phyloP scores from a whole-genome alignment of 2,329 filamentous ascomycete species.

The Hymenoscyphus occultus region DNA sequence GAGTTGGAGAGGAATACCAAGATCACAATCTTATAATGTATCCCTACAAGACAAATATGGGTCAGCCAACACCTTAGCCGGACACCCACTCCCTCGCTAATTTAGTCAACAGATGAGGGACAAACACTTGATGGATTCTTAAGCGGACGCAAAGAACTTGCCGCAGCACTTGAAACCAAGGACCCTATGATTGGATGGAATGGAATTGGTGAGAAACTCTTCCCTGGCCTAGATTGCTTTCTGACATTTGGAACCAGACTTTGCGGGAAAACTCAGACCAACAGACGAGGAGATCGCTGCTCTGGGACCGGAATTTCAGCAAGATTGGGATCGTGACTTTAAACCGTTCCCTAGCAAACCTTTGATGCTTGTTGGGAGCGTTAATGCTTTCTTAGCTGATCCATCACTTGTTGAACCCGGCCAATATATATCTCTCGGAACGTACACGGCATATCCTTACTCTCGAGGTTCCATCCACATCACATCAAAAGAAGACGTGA shows the following conservation, averaged over 20 bases:
- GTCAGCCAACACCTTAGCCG: neutral
- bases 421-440: constrained; percentile 52
- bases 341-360: constrained; percentile 32
- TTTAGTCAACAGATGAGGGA: constrained; percentile 35
- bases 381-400: constrained; percentile 45
- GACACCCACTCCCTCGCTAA: neutral
- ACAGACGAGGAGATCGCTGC: constrained; percentile 51
- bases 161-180: constrained; percentile 45
- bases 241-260: constrained; percentile 38
- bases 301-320: constrained; percentile 52
- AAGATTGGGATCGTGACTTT: constrained; percentile 56
- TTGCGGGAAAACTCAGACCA: constrained; percentile 54
- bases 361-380: constrained; percentile 52
- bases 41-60: constrained; percentile 45
- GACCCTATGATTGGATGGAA: constrained; percentile 57
- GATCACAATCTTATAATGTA: constrained; percentile 55
- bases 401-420: constrained; percentile 38
- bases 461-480: constrained; percentile 62
- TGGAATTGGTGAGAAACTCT: constrained; percentile 37
- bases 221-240: neutral
- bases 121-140: constrained; percentile 55
- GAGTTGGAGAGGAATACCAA: constrained; percentile 53
- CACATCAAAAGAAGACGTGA: constrained; percentile 40
- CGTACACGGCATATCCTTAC: constrained; percentile 58
- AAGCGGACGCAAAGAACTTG: constrained; percentile 46